Evolutionary conservation across 352 stramenopile species (phyloP).

Genomic region (Elongisporangium prolatum): DNA sequence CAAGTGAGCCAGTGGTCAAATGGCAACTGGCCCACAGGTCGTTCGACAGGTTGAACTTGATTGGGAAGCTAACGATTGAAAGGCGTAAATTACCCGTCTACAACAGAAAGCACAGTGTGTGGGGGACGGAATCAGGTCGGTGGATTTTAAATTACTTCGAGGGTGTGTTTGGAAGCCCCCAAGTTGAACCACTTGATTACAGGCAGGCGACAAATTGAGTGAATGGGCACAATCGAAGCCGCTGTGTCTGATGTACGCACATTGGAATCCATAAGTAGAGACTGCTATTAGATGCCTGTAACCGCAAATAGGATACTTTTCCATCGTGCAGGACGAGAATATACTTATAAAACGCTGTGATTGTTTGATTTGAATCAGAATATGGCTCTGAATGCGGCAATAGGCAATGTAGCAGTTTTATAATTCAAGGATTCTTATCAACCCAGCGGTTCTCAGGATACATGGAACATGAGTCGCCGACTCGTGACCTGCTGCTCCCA

Average conservation of each 20-base stretch:
- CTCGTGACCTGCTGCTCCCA: slow-evolving; percentile 38
- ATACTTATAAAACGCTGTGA: no score
- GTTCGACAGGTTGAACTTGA: neutral
- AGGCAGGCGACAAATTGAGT: neutral
- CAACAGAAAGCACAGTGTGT: neutral
- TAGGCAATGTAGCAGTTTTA: neutral
- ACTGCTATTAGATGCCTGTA: no score
- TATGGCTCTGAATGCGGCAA: no score
- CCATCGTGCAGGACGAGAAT: no score
- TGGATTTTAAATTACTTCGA: neutral
- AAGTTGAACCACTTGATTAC: neutral
- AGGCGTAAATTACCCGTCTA: neutral
- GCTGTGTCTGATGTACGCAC: neutral
- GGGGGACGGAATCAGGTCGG: no score
- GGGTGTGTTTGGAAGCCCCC: neutral
- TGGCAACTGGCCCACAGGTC: neutral
- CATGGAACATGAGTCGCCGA: slow-evolving; percentile 22
- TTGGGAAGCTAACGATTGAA: neutral
- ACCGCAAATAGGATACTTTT: no score
- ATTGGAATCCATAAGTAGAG: neutral
- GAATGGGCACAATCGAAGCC: neutral
- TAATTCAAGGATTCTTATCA: neutral
- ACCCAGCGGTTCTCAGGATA: neutral
- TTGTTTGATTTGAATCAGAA: no score
- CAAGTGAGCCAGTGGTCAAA: neutral